Base-by-base conservation (phyloP, 2,329 filamentous ascomycete genomes). In the Fusarium aywerte region DNA sequence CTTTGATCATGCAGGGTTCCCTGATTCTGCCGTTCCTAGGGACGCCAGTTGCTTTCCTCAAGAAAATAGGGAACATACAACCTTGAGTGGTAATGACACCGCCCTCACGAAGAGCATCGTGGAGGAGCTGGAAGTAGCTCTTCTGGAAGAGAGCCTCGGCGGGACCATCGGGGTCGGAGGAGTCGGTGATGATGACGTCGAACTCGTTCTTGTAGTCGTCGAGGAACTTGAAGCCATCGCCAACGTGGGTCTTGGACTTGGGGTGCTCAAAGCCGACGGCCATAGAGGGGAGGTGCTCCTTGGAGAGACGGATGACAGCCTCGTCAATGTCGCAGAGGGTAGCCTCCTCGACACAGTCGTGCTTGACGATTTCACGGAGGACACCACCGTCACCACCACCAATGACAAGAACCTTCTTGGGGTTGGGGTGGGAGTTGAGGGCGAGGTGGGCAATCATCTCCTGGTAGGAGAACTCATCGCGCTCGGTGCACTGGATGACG, bases 1-100 rank as follows among this genome's bases (percentile, higher is more conserved):
- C 60, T 70, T 65, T 68, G 64, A 69, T 36, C 55, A 32, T 44
- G 43, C 32, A 63, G 54, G 69, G 44, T 52, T 67, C 63, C 65
- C 65, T 63, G 70, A 74, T 57, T 66, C 70, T 71, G 72, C 75
- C 75, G 69, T 69, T 75, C 76, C 76, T 73, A 74, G 74, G 73
- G 77, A 77, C 75, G 58, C 72, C 76, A 73, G 72, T 59, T 67
- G 78, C 79, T 78, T 77, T 77, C 77, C 76, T 66, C 70, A 76
- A 78, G 75, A 80, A 79, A 87, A 85, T 88, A 87, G 89, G 90
- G 89, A 86, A 92, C 93, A 88, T 93, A 97, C 93, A 97, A 99
- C 96, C 96, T 97, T 99, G 96, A 79, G 96, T 99, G 83, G 93
- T 95, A 84, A 99, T 98, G 78, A 99, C 93, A 85, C 96, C 96